phyloP scores from a whole-genome alignment of 306 rosid species.

The Clitoria ternatea region DNA sequence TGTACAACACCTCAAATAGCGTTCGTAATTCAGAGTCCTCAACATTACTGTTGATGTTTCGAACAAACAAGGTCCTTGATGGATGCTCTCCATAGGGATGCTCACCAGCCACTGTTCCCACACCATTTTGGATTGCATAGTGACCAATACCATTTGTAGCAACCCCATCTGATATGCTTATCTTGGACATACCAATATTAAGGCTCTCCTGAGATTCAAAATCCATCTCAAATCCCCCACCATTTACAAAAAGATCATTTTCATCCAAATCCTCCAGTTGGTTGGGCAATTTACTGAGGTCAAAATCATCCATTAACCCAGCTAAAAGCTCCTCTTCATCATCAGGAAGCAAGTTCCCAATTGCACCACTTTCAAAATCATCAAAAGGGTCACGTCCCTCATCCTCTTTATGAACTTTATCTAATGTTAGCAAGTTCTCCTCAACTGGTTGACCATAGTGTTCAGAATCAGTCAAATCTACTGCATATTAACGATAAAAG shows the following conservation, averaged over 20 bases:
- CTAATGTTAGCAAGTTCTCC: slow-evolving; percentile 43
- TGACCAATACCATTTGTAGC: slow-evolving; percentile 54
- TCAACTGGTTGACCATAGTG: slow-evolving; percentile 43
- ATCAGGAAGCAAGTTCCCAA: slow-evolving; percentile 72
- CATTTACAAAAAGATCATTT: slow-evolving; percentile 78
- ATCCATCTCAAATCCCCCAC: slow-evolving; percentile 90
- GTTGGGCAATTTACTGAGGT: slow-evolving; percentile 75
- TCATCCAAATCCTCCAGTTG: slow-evolving; percentile 92
- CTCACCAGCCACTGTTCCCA: slow-evolving; percentile 86
- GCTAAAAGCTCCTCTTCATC: slow-evolving; percentile 88
- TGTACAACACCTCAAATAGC: slow-evolving; percentile 71
- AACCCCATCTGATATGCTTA: slow-evolving; percentile 55
- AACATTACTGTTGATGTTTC: slow-evolving; percentile 85
- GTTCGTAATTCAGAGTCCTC: slow-evolving; percentile 76
- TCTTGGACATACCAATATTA: slow-evolving; percentile 50
- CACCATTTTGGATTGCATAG: slow-evolving; percentile 66
- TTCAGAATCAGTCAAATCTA: slow-evolving; percentile 51
- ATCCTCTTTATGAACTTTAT: slow-evolving; percentile 37
- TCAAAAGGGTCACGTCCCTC: slow-evolving; percentile 50
- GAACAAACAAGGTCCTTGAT: slow-evolving; percentile 87
- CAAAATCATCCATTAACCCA: slow-evolving; percentile 84
- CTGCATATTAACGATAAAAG: slow-evolving; percentile 40
- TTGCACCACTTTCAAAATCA: slow-evolving; percentile 43
- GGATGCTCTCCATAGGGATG: slow-evolving; percentile 99
- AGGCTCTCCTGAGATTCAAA: slow-evolving; percentile 65